Percentiles rank a stretch among this genome's conserved stretches.
Evolutionary conservation across 108 stramenopile genomes (phyloP).

Genomic region (Nitzschia sp.): DNA sequence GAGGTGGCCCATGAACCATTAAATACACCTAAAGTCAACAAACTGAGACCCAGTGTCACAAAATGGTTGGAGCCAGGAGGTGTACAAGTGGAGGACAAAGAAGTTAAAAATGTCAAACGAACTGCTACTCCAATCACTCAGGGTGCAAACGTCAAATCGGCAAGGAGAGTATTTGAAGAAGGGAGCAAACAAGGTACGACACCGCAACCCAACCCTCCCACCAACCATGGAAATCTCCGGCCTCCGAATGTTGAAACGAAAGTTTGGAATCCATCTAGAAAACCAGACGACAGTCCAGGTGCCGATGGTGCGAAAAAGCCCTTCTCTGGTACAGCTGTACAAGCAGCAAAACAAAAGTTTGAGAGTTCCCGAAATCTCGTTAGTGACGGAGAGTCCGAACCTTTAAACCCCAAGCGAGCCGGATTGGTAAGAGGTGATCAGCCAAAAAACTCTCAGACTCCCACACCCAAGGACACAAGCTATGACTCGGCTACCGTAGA

Average conservation of each 20-base stretch:
- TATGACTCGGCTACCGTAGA: background rate
- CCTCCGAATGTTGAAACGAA: background rate
- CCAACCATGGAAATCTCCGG: background rate
- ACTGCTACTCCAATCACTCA: too few species aligned
- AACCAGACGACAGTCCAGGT: background rate
- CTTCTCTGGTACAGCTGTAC: too few species aligned
- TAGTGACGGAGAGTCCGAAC: conserved; percentile 18
- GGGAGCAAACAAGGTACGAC: background rate
- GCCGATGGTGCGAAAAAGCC: background rate
- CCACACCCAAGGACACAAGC: too few species aligned
- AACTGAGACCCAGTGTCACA: background rate
- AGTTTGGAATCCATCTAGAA: background rate
- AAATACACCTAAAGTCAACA: background rate
- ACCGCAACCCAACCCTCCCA: background rate
- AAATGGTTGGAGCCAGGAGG: background rate
- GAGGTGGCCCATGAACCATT: background rate
- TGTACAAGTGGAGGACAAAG: background rate
- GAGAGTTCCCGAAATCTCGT: background rate
- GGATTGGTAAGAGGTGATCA: too few species aligned
- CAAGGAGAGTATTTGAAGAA: conserved; percentile 4
- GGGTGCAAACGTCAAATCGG: background rate
- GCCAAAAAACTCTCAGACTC: background rate
- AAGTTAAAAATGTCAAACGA: background rate
- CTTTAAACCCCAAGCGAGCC: background rate
- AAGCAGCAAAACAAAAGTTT: too few species aligned